Conservation (phyloP, 2,329 filamentous ascomycete species). For the Aspergillus sp. region DNA sequence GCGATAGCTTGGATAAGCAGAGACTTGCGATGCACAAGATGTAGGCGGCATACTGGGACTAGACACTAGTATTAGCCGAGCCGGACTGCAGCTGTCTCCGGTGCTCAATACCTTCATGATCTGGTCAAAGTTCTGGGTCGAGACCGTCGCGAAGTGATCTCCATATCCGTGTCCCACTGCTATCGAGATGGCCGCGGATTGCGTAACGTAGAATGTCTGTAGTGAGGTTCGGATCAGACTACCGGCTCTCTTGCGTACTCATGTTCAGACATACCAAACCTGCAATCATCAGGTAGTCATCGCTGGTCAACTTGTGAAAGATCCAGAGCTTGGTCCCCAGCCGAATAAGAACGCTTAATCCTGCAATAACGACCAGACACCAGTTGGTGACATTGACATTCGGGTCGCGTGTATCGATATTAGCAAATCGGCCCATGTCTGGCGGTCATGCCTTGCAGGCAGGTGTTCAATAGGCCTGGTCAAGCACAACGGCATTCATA, state of each 20-base stretch:
- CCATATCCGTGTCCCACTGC: constrained; percentile 22
- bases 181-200: constrained; percentile 16
- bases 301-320: constrained; percentile 17
- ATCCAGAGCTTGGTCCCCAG: constrained; percentile 20
- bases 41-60: no score
- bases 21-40: no score
- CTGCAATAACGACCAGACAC: constrained; percentile 18
- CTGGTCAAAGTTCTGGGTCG: constrained; percentile 8
- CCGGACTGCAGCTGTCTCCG: background rate
- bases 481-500: no score
- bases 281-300: constrained; percentile 20
- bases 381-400: constrained; percentile 21
- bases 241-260: background rate
- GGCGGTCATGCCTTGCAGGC: no score
- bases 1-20: no score
- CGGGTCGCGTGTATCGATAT: constrained; percentile 17
- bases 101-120: constrained; percentile 19
- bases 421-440: constrained; percentile 16
- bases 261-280: constrained; percentile 12
- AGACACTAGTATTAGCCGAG: no score
- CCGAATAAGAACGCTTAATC: constrained; percentile 18
- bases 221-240: background rate
- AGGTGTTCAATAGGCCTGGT: no score
- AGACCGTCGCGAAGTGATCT: constrained; percentile 15
- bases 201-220: constrained; percentile 15